A percentile compares a stretch with the other conserved stretches of the same genome.
phyloP scores from a whole-genome alignment of 768 basidiomycete species.

The Lactarius hengduanensis region DNA sequence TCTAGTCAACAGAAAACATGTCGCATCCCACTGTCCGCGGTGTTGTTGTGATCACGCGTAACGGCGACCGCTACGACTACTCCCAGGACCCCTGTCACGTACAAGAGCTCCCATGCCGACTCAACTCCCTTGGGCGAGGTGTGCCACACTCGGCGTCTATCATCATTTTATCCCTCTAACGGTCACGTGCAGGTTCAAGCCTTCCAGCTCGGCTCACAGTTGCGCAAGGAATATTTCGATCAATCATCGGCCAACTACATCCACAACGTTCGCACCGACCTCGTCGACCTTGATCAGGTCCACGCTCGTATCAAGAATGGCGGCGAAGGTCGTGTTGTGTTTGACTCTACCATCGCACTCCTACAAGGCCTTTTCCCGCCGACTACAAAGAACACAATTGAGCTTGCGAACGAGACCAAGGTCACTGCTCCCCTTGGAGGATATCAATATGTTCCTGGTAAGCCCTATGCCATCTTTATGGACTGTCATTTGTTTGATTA shows the following conservation, averaged over 20 bases:
- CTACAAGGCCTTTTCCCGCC: constrained; percentile 88
- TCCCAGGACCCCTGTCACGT: constrained; percentile 71
- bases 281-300: constrained; percentile 72
- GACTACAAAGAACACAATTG: constrained; percentile 65
- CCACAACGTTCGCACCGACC: constrained; percentile 58
- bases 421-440: constrained; percentile 74
- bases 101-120: constrained; percentile 59
- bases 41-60: constrained; percentile 74
- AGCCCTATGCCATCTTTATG: constrained; percentile 20
- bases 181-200: constrained; percentile 54
- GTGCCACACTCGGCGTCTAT: constrained; percentile 30
- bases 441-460: constrained; percentile 85
- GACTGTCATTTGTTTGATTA: constrained; percentile 7
- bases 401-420: constrained; percentile 73
- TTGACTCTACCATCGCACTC: constrained; percentile 81
- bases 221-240: constrained; percentile 67
- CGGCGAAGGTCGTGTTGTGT: constrained; percentile 81
- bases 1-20: constrained; percentile 30
- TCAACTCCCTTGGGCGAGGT: constrained; percentile 78
- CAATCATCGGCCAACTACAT: constrained; percentile 69
- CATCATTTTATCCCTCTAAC: not conserved
- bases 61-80: constrained; percentile 69
- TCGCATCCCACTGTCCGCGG: constrained; percentile 61
- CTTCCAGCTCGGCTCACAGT: constrained; percentile 56
- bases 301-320: constrained; percentile 80